These are phyloP conservation scores for Sesbania bispinosa DNA, from an alignment of 306 rosid species.

Conservation along the genomic window DNA sequence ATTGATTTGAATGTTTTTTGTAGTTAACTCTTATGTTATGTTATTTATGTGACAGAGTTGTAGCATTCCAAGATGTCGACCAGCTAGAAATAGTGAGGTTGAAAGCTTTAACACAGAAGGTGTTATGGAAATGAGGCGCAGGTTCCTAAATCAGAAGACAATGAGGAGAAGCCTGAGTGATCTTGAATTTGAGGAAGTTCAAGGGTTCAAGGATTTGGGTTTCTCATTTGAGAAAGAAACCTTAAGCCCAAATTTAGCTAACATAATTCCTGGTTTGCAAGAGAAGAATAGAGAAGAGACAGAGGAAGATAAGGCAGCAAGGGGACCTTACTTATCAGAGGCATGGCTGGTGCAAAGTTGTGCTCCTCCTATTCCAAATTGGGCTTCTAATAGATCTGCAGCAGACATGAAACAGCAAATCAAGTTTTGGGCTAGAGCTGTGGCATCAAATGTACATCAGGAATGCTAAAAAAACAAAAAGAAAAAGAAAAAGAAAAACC, in stretches of 20 bases:
- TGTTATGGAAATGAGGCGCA: slow-evolving; percentile 42
- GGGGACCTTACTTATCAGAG: slow-evolving; percentile 87
- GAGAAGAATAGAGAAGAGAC: slow-evolving; percentile 49
- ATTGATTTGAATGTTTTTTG: slow-evolving; percentile 9
- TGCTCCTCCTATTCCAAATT: slow-evolving; percentile 61
- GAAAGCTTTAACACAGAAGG: slow-evolving; percentile 42
- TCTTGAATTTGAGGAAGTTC: slow-evolving; percentile 79
- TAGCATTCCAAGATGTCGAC: slow-evolving; percentile 47
- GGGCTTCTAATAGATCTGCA: slow-evolving; percentile 45
- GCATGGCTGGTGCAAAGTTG: slow-evolving; percentile 71
- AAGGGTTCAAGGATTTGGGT: slow-evolving; percentile 91
- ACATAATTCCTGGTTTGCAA: slow-evolving; percentile 82
- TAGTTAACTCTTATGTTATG: neutral
- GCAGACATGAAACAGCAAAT: slow-evolving; percentile 70
- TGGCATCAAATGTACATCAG: slow-evolving; percentile 68
- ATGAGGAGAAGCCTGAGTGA: slow-evolving; percentile 68
- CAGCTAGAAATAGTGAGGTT: slow-evolving; percentile 28
- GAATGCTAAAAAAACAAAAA: slow-evolving; percentile 34
- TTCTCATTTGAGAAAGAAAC: slow-evolving; percentile 76
- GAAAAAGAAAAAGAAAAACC: too few relatives aligned
- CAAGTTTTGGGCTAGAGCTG: slow-evolving; percentile 91
- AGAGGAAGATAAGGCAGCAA: slow-evolving; percentile 39
- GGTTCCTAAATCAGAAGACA: slow-evolving; percentile 37
- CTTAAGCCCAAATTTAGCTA: slow-evolving; percentile 54
- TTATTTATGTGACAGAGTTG: slow-evolving; percentile 31